phyloP scores from a whole-genome alignment of 2,329 filamentous ascomycete species.

The Esteya vermicola region DNA sequence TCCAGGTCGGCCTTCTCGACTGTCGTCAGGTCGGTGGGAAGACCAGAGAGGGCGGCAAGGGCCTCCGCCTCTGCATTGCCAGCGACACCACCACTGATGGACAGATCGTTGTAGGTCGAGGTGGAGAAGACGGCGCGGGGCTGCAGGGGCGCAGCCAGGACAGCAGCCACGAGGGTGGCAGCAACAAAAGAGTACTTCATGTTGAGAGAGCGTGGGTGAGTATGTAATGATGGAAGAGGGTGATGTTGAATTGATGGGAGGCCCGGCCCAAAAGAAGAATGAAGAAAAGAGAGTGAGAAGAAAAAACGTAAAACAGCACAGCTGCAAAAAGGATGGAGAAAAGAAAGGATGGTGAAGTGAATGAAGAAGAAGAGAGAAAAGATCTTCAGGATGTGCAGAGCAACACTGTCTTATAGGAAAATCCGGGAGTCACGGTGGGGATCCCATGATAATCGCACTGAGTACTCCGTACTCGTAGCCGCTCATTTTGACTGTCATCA shows the following conservation, averaged over 20 bases:
- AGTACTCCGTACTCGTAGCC: too few species aligned
- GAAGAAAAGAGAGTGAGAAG: slow-evolving; percentile 5
- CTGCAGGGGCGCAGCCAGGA: slow-evolving; percentile 12
- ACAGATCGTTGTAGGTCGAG: slow-evolving; percentile 20
- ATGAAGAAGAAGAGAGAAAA: background rate
- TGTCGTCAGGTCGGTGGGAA: slow-evolving; percentile 20
- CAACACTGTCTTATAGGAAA: background rate
- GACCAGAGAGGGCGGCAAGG: slow-evolving; percentile 14
- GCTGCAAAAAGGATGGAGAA: slow-evolving; percentile 9
- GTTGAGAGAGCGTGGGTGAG: slow-evolving; percentile 1
- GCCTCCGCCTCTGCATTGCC: slow-evolving; percentile 21
- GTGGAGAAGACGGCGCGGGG: slow-evolving; percentile 15
- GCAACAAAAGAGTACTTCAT: slow-evolving; percentile 16
- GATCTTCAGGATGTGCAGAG: slow-evolving; percentile 1
- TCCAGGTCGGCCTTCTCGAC: slow-evolving; percentile 25
- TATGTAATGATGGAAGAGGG: background rate
- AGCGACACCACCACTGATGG: slow-evolving; percentile 20
- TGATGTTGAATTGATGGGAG: background rate
- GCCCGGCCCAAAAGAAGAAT: slow-evolving; percentile 1
- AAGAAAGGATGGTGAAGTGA: slow-evolving; percentile 1
- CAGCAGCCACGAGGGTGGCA: slow-evolving; percentile 9
- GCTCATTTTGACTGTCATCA: background rate
- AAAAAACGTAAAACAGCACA: slow-evolving; percentile 14
- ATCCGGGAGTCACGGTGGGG: background rate
- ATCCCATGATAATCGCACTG: background rate